These are phyloP conservation scores for Globisporangium spiculum DNA, from an alignment of 352 stramenopile species.

Conservation along the genomic window DNA sequence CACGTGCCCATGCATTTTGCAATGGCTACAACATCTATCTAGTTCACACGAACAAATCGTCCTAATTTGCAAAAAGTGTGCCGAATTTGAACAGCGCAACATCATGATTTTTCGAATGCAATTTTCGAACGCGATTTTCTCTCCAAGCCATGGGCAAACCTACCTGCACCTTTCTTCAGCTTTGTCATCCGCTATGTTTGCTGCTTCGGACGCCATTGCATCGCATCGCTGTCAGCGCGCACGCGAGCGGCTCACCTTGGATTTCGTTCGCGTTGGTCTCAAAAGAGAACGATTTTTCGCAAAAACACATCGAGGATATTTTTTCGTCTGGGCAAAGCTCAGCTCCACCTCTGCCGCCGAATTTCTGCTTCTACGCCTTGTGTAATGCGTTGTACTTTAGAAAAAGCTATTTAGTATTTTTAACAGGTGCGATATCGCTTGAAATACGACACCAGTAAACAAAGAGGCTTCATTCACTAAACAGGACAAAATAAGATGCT, in stretches of 20 bases:
- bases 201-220: background rate
- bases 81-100: background rate
- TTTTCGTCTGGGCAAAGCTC: background rate
- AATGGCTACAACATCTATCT: no score
- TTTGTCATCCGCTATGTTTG: background rate
- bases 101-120: background rate
- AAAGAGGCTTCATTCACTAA: background rate
- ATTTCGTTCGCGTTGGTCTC: conserved; percentile 7
- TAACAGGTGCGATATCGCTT: background rate
- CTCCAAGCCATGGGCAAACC: background rate
- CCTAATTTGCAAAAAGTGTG: background rate
- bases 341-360: conserved; percentile 2
- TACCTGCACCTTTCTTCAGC: background rate
- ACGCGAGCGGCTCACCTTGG: background rate
- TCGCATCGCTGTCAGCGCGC: background rate
- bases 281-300: conserved; percentile 5
- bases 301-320: background rate
- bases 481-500: background rate
- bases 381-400: background rate
- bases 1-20: no score
- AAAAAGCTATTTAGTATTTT: background rate
- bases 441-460: no score
- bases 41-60: background rate
- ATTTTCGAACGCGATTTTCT: background rate
- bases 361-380: conserved; percentile 1